phyloP scores from a whole-genome alignment of 2,329 filamentous ascomycete genomes.

The Fusarium robinianum region DNA sequence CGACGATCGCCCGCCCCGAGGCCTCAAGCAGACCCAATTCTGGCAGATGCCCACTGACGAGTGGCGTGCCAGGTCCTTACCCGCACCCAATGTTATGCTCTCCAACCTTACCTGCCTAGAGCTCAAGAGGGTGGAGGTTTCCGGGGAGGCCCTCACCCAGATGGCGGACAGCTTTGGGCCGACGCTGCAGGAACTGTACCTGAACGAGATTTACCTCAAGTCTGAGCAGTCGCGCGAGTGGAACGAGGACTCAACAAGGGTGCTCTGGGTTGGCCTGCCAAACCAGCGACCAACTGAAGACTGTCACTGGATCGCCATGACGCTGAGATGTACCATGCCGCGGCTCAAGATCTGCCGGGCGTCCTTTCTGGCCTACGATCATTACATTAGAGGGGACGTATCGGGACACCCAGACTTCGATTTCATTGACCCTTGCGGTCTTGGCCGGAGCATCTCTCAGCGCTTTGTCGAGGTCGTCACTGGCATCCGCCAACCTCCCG shows the following conservation, averaged over 20 bases:
- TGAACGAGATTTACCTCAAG: conserved; percentile 53
- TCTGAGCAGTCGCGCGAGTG: conserved; percentile 42
- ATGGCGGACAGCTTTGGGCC: conserved; percentile 43
- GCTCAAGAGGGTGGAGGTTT: conserved; percentile 49
- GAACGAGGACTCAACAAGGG: conserved; percentile 41
- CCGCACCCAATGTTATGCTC: conserved; percentile 43
- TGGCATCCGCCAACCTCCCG: conserved; percentile 46
- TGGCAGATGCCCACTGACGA: conserved; percentile 44
- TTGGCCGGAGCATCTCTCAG: conserved; percentile 48
- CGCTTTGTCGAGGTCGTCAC: conserved; percentile 53
- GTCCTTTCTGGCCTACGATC: conserved; percentile 50
- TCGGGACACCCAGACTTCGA: conserved; percentile 44
- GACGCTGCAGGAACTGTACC: conserved; percentile 50
- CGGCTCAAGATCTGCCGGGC: conserved; percentile 50
- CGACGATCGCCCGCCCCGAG: conserved; percentile 44
- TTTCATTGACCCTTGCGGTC: conserved; percentile 47
- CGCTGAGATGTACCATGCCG: conserved; percentile 43
- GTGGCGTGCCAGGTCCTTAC: conserved; percentile 47
- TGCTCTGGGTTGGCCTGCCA: conserved; percentile 53
- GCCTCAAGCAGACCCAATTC: conserved; percentile 45
- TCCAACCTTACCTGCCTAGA: conserved; percentile 49
- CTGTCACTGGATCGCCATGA: conserved; percentile 50
- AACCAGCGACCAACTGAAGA: conserved; percentile 46
- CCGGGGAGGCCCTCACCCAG: conserved; percentile 42
- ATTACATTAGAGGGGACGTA: conserved; percentile 43